A percentile compares a stretch with the other conserved stretches of the same genome.
These are phyloP conservation scores for Lactarius akahatsu DNA, from an alignment of 768 basidiomycete genomes.

Conservation along the genomic window DNA sequence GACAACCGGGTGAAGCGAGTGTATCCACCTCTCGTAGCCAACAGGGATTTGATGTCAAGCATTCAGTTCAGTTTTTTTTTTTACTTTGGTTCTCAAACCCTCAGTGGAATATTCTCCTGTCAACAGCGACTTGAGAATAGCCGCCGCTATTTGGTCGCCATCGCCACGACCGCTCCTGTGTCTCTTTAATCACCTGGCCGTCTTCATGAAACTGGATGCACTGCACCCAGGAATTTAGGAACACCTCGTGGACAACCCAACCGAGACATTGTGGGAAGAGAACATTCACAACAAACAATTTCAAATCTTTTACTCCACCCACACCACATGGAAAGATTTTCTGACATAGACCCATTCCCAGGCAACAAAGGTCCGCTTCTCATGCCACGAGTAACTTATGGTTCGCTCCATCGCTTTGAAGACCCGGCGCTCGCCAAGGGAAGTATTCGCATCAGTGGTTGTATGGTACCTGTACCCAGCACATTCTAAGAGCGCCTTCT, in stretches of 20 bases:
- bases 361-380: too few species aligned
- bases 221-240: background rate
- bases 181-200: background rate
- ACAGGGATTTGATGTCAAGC: background rate
- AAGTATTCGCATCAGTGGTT: too few species aligned
- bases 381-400: too few species aligned
- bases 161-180: background rate
- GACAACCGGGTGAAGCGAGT: background rate
- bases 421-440: too few species aligned
- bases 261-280: background rate
- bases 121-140: background rate
- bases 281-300: too few species aligned
- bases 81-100: background rate
- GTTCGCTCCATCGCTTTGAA: too few species aligned
- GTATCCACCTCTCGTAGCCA: background rate
- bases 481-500: too few species aligned
- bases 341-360: too few species aligned
- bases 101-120: background rate
- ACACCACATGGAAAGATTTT: too few species aligned
- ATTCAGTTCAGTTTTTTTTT: too few species aligned
- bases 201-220: background rate
- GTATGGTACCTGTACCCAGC: too few species aligned
- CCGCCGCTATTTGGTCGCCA: background rate
- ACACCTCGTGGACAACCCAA: background rate
- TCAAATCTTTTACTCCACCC: too few species aligned